These are phyloP conservation scores for Cutaneotrichosporon cutaneum DNA, from an alignment of 1,284 basidiomycete genomes.

Conservation along the genomic window DNA sequence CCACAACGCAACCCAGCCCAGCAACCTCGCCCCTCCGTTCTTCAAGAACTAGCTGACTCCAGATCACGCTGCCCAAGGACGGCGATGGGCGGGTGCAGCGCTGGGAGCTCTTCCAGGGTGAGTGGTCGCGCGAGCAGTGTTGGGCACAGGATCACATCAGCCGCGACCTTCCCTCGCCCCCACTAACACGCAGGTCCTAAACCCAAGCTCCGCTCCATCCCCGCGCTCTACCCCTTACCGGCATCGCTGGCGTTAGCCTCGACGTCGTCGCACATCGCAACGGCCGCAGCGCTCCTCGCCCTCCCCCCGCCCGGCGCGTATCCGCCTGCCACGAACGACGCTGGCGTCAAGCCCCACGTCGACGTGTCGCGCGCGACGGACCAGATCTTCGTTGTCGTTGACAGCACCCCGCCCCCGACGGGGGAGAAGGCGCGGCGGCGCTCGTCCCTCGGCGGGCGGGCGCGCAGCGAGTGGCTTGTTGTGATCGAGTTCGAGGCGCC, in stretches of 20 bases:
- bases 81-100: constrained; percentile 25
- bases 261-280: constrained; percentile 18
- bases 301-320: constrained; percentile 28
- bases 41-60: no score
- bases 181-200: constrained; percentile 15
- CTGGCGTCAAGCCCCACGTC: constrained; percentile 28
- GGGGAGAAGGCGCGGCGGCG: constrained; percentile 7
- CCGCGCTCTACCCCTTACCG: constrained; percentile 40
- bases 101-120: constrained; percentile 40
- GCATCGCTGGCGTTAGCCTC: constrained; percentile 19
- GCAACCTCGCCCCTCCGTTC: neutral
- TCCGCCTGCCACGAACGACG: constrained; percentile 22
- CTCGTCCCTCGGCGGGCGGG: constrained; percentile 7
- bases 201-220: constrained; percentile 33
- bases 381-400: constrained; percentile 38
- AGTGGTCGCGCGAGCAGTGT: no score
- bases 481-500: constrained; percentile 39
- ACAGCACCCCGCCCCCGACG: constrained; percentile 19
- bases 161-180: no score
- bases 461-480: constrained; percentile 42
- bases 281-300: constrained; percentile 31
- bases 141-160: no score
- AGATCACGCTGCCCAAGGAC: constrained; percentile 39
- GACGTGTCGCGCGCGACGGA: constrained; percentile 39
- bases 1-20: no score